Percentiles rank a stretch among this genome's conserved stretches.
Conservation (phyloP, 2,329 filamentous ascomycete genomes). For the Daldinia sp. region DNA sequence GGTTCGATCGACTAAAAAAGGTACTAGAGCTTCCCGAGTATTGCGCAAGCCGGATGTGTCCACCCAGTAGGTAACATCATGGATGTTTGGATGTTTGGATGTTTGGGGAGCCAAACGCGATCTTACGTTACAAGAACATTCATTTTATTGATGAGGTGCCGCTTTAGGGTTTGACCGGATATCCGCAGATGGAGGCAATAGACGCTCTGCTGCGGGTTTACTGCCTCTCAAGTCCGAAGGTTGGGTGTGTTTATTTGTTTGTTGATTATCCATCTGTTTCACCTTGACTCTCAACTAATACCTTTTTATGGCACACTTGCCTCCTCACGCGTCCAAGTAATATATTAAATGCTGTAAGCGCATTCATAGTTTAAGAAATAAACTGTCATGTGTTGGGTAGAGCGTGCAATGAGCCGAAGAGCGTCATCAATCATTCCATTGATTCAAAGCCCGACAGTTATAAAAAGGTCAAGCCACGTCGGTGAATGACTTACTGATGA, state of each 20-base stretch:
- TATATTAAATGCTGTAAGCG: conserved; percentile 24
- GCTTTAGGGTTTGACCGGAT: conserved; percentile 31
- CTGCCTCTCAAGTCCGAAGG: conserved; percentile 1
- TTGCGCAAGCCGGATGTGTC: conserved; percentile 33
- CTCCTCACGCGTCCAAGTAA: conserved; percentile 17
- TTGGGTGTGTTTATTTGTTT: conserved; percentile 19
- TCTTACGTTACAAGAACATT: conserved; percentile 22
- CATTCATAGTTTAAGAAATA: conserved; percentile 26
- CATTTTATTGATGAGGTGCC: conserved; percentile 1
- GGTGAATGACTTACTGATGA: background rate
- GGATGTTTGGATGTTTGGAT: too few relatives aligned
- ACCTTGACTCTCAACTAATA: conserved; percentile 34
- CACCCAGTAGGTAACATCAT: conserved; percentile 36
- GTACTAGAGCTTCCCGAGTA: conserved; percentile 27
- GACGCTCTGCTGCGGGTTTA: background rate
- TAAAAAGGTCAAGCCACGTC: conserved; percentile 15
- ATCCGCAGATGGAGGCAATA: conserved; percentile 25
- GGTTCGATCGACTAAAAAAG: conserved; percentile 39
- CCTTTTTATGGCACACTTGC: conserved; percentile 9
- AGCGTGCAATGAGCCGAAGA: conserved; percentile 12
- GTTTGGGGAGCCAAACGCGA: conserved; percentile 22
- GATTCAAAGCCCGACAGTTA: conserved; percentile 12
- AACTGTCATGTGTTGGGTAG: conserved; percentile 23
- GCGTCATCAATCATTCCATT: conserved; percentile 14
- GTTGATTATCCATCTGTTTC: conserved; percentile 32